Evolutionary conservation across 352 stramenopile genomes (phyloP).

Genomic region (Phytopythium litorale): DNA sequence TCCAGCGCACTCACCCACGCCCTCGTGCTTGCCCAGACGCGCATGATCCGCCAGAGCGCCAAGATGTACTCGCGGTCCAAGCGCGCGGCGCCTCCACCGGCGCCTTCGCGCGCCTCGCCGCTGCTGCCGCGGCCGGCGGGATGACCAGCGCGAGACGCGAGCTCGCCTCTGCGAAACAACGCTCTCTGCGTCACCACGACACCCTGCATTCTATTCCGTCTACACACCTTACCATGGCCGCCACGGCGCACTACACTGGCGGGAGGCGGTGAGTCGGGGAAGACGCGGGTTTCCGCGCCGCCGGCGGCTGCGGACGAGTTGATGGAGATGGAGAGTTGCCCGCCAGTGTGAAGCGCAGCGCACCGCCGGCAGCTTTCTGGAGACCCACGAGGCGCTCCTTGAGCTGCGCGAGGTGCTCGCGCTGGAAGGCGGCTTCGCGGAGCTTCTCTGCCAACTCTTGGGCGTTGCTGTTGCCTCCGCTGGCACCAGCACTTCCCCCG

Average conservation of each 20-base stretch:
- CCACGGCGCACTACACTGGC: slow-evolving; percentile 52
- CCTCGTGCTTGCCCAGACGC: slow-evolving; percentile 33
- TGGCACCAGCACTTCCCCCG: slow-evolving; percentile 30
- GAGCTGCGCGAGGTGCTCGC: slow-evolving; percentile 70
- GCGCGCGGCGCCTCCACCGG: slow-evolving; percentile 18
- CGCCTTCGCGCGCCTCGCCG: background rate
- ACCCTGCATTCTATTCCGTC: background rate
- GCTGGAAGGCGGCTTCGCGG: slow-evolving; percentile 60
- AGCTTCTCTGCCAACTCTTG: slow-evolving; percentile 45
- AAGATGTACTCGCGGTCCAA: slow-evolving; percentile 83
- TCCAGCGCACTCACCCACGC: background rate
- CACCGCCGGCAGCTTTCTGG: slow-evolving; percentile 59
- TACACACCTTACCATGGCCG: no score
- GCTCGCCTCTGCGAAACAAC: background rate
- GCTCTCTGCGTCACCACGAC: background rate
- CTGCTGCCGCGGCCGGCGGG: background rate
- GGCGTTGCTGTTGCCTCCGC: slow-evolving; percentile 9
- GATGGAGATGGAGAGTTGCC: slow-evolving; percentile 18
- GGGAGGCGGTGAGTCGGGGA: slow-evolving; percentile 47
- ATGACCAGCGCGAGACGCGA: background rate
- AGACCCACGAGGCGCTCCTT: slow-evolving; percentile 56
- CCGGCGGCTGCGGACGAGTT: slow-evolving; percentile 14
- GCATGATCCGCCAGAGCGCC: slow-evolving; percentile 73
- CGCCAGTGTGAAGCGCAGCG: slow-evolving; percentile 47
- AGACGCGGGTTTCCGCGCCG: slow-evolving; percentile 25